Conservation (phyloP, 371 early-diverging fungal genomes). For the Blakeslea trispora region DNA sequence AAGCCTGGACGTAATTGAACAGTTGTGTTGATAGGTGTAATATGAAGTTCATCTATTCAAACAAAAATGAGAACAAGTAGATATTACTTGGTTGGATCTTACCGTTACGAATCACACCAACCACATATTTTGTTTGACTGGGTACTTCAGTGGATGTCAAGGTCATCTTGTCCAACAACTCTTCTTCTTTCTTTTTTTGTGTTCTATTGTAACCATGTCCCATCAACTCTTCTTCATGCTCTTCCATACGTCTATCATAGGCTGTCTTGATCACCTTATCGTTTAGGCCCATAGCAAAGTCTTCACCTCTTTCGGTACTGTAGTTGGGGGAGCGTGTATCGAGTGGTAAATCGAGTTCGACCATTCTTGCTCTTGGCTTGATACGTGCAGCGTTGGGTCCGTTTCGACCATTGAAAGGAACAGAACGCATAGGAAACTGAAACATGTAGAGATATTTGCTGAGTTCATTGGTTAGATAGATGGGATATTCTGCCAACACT, state of each 20-base stretch:
- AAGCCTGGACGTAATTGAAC: conserved; percentile 86
- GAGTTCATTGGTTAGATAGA: conserved; percentile 72
- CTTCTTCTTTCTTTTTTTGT: conserved; percentile 44
- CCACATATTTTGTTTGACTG: conserved; percentile 74
- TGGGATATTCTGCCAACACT: conserved; percentile 76
- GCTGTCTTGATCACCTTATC: conserved; percentile 71
- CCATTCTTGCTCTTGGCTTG: conserved; percentile 77
- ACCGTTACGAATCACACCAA: conserved; percentile 78
- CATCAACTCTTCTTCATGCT: conserved; percentile 47
- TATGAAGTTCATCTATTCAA: conserved; percentile 79
- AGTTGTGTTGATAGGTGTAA: conserved; percentile 73
- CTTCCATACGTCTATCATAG: conserved; percentile 60
- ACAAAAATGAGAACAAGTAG: background rate
- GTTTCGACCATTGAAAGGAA: conserved; percentile 45
- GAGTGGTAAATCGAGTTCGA: conserved; percentile 88
- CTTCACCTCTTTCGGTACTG: conserved; percentile 76
- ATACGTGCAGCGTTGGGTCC: conserved; percentile 73
- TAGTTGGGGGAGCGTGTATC: conserved; percentile 72
- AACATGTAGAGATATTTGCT: conserved; percentile 74
- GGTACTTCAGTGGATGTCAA: conserved; percentile 79
- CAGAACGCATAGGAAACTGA: conserved; percentile 81
- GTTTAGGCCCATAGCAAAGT: conserved; percentile 77
- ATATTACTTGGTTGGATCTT: too few relatives aligned
- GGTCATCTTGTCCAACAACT: conserved; percentile 75
- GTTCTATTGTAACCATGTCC: conserved; percentile 25